Evolutionary conservation across 1,139 yeast genomes (phyloP).

Genomic region (Geotrichum carabidarum): DNA sequence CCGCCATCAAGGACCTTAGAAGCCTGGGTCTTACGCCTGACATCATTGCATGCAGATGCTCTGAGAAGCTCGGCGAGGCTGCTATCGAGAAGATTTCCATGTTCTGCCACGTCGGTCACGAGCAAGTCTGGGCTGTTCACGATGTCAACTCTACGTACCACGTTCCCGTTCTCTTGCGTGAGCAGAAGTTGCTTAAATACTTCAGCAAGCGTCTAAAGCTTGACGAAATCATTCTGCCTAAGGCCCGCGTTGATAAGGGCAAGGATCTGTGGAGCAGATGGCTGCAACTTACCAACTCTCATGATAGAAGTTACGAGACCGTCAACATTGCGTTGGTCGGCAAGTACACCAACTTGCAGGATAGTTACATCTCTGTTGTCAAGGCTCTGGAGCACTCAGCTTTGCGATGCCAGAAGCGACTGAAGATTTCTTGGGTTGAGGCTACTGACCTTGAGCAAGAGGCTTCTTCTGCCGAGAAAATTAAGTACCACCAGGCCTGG

Average conservation of each 20-base stretch:
- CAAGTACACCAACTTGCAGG: conserved; percentile 92
- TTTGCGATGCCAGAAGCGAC: conserved; percentile 77
- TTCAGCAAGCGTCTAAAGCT: conserved; percentile 65
- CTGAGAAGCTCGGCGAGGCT: conserved; percentile 70
- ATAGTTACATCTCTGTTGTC: conserved; percentile 89
- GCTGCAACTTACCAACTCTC: conserved; percentile 69
- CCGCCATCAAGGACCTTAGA: conserved; percentile 94
- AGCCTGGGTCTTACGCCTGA: conserved; percentile 93
- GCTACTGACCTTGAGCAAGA: conserved; percentile 82
- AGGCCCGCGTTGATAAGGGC: conserved; percentile 59
- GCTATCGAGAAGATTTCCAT: conserved; percentile 93
- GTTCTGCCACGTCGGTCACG: conserved; percentile 98
- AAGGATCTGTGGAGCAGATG: conserved; percentile 65
- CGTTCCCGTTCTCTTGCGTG: conserved; percentile 84
- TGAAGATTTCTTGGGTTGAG: conserved; percentile 93
- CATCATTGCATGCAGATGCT: conserved; percentile 96
- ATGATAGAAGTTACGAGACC: conserved; percentile 76
- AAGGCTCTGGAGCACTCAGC: conserved; percentile 94
- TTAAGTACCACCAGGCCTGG: conserved; percentile 92
- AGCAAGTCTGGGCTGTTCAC: conserved; percentile 93
- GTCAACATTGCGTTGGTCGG: conserved; percentile 96
- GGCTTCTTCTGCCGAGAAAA: conserved; percentile 57
- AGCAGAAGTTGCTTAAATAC: conserved; percentile 78
- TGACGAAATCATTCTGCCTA: conserved; percentile 45
- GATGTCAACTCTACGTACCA: conserved; percentile 97